These are phyloP conservation scores for Strobilomyces echinocephalus DNA, from an alignment of 768 basidiomycete species.

Conservation along the genomic window DNA sequence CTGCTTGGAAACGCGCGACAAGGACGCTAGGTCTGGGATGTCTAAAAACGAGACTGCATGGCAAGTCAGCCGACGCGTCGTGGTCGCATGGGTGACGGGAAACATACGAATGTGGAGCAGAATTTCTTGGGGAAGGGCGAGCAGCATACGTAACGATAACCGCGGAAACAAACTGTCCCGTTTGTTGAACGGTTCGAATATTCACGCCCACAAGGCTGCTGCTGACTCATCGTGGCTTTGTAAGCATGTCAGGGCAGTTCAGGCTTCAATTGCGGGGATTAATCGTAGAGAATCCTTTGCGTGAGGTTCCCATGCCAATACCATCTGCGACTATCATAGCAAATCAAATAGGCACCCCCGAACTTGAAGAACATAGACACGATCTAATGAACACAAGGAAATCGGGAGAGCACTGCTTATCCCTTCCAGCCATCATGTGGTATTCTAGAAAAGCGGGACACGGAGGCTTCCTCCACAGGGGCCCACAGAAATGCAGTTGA, in stretches of 20 bases:
- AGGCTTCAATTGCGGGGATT: too few relatives aligned
- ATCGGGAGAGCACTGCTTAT: slow-evolving; percentile 12
- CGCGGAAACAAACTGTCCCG: too few relatives aligned
- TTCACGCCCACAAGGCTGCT: too few relatives aligned
- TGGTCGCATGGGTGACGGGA: not conserved
- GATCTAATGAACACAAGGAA: slow-evolving; percentile 7
- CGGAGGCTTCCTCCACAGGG: slow-evolving; percentile 7
- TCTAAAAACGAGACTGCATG: slow-evolving; percentile 63
- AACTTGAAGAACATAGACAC: not conserved
- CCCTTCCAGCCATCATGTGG: slow-evolving; percentile 10
- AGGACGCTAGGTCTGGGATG: slow-evolving; percentile 59
- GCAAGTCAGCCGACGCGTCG: not conserved
- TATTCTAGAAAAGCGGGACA: slow-evolving; percentile 22
- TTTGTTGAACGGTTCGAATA: not conserved
- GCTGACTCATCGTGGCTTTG: slow-evolving; percentile 16
- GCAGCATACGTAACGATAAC: slow-evolving; percentile 10
- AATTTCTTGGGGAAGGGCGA: slow-evolving; percentile 52
- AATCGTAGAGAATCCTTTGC: not conserved
- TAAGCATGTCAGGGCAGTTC: slow-evolving; percentile 7
- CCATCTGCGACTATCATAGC: not conserved
- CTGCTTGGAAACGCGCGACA: slow-evolving; percentile 44
- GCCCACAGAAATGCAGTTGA: slow-evolving; percentile 4
- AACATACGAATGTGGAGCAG: slow-evolving; percentile 54
- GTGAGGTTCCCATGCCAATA: not conserved
- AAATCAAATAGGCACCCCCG: not conserved